Conservation (phyloP, 495 filamentous ascomycete genomes). For the Cercophora samala region DNA sequence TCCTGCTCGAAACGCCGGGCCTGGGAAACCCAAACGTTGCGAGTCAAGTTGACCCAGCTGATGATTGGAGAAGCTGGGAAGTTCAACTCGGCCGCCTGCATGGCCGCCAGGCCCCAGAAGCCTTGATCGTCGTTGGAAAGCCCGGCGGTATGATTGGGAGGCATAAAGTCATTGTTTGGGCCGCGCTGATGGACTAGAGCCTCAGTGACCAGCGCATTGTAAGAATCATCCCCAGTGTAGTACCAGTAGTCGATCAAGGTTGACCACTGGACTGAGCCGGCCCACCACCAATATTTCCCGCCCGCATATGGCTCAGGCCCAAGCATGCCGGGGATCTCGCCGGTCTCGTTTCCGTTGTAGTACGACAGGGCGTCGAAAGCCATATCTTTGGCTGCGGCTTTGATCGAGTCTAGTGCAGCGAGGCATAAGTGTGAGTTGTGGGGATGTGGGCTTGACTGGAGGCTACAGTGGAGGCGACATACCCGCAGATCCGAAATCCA, state of each 20-base stretch:
- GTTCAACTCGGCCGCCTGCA: constrained; percentile 69
- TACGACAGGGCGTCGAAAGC: constrained; percentile 55
- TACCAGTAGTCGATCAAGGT: constrained; percentile 69
- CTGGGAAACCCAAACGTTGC: constrained; percentile 73
- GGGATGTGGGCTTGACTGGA: not conserved
- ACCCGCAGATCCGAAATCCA: constrained; percentile 13
- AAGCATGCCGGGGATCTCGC: constrained; percentile 63
- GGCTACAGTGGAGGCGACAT: not conserved
- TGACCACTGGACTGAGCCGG: constrained; percentile 47
- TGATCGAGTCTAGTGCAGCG: constrained; percentile 9
- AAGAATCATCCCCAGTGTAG: constrained; percentile 62
- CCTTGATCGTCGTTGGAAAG: constrained; percentile 81
- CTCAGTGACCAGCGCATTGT: constrained; percentile 55
- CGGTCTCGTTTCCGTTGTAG: constrained; percentile 61
- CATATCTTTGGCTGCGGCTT: constrained; percentile 15
- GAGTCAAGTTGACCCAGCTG: constrained; percentile 69
- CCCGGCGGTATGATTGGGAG: constrained; percentile 65
- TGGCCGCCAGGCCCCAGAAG: constrained; percentile 74
- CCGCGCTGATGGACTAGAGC: constrained; percentile 64
- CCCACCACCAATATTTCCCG: constrained; percentile 54
- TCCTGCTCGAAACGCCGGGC: constrained; percentile 42
- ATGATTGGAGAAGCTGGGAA: constrained; percentile 64
- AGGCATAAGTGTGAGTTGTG: not conserved
- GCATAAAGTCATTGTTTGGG: constrained; percentile 56
- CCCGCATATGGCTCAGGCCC: constrained; percentile 43